phyloP scores from a whole-genome alignment of 1,139 yeast species.

The Saccharomyces uvarum region DNA sequence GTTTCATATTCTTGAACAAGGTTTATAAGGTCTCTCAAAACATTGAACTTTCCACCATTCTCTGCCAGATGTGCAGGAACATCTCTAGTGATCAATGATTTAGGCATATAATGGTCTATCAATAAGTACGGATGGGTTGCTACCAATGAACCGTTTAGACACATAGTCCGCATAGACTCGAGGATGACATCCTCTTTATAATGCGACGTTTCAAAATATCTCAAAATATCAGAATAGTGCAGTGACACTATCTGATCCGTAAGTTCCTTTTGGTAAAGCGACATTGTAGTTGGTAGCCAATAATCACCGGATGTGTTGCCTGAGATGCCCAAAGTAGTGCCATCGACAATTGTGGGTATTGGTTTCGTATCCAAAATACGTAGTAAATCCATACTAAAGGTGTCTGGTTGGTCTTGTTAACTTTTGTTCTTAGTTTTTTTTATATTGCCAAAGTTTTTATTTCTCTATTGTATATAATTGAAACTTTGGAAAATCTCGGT shows the following conservation, averaged over 20 bases:
- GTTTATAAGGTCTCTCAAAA: constrained; percentile 50
- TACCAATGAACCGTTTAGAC: constrained; percentile 67
- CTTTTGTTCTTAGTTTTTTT: not conserved
- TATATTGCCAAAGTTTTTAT: not conserved
- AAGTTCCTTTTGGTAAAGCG: constrained; percentile 79
- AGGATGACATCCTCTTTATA: constrained; percentile 49
- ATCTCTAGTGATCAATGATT: constrained; percentile 67
- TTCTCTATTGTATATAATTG: not conserved
- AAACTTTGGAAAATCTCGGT: not conserved
- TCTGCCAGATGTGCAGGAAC: constrained; percentile 68
- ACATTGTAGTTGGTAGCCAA: constrained; percentile 77
- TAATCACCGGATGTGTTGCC: constrained; percentile 56
- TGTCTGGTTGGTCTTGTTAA: not conserved
- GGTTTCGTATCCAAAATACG: constrained; percentile 77
- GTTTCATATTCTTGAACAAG: constrained; percentile 36
- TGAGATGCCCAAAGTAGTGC: constrained; percentile 30
- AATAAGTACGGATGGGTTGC: constrained; percentile 84
- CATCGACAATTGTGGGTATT: constrained; percentile 67
- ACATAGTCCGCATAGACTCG: constrained; percentile 64
- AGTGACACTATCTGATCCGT: constrained; percentile 89
- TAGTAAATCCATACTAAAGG: constrained; percentile 55
- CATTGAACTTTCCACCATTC: constrained; percentile 79
- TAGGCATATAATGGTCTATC: constrained; percentile 82
- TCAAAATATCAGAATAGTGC: constrained; percentile 83
- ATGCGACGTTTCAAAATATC: constrained; percentile 66